Conservation (phyloP, 768 basidiomycete genomes). For the Leccinum ochraceum region DNA sequence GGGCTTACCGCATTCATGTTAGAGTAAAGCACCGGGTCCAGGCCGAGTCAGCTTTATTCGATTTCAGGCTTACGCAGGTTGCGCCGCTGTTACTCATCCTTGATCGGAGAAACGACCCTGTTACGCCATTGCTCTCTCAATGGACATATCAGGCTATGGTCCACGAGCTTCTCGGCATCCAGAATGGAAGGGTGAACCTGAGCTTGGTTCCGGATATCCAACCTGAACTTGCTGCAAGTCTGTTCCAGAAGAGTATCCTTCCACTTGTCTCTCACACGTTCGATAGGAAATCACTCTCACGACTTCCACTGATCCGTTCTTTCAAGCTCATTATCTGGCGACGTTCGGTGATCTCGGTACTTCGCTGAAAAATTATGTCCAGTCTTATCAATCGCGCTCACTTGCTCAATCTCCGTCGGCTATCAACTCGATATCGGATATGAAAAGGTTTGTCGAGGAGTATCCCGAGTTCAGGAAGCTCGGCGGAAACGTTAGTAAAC, state of each 20-base stretch:
- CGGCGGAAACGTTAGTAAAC: conserved; percentile 98
- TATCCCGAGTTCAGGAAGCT: conserved; percentile 97
- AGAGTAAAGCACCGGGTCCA: conserved; percentile 70
- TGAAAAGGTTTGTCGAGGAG: conserved; percentile 98
- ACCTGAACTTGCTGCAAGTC: conserved; percentile 78
- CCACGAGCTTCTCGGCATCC: conserved; percentile 90
- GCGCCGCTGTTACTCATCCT: conserved; percentile 89
- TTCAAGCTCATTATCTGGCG: conserved; percentile 83
- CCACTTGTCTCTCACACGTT: conserved; percentile 16
- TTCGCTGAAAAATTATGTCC: conserved; percentile 88
- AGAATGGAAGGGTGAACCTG: conserved; percentile 90
- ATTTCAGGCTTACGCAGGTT: conserved; percentile 87
- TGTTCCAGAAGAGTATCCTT: conserved; percentile 4
- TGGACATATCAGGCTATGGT: conserved; percentile 99
- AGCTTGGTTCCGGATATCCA: conserved; percentile 81
- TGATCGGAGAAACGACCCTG: conserved; percentile 95
- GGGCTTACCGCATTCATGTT: conserved; percentile 8
- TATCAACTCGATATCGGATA: conserved; percentile 93
- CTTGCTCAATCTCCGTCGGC: conserved; percentile 70
- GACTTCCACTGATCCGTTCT: conserved; percentile 90
- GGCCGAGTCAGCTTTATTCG: conserved; percentile 81
- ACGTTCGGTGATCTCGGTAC: conserved; percentile 98
- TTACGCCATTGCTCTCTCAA: conserved; percentile 93
- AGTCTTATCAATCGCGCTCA: conserved; percentile 87
- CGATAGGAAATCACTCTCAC: conserved; percentile 90